Evolutionary conservation across 352 stramenopile species (phyloP).

Genomic region (Globisporangium spiculum): DNA sequence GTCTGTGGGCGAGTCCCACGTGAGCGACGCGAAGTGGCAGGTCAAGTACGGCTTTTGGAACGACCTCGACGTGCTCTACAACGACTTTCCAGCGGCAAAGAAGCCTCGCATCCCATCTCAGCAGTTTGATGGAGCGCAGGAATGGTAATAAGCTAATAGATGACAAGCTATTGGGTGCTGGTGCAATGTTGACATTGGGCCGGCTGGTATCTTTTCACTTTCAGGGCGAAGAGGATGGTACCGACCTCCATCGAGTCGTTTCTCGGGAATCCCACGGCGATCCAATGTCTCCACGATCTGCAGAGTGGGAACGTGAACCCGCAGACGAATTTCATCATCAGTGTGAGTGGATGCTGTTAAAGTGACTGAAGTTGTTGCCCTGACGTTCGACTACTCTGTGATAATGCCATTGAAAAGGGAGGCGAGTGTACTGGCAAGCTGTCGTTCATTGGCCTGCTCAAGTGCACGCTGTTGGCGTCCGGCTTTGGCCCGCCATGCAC

Average conservation of each 20-base stretch:
- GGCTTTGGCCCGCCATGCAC: constrained; percentile 20
- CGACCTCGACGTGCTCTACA: constrained; percentile 53
- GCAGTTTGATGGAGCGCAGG: constrained; percentile 21
- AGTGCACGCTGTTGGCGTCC: constrained; percentile 21
- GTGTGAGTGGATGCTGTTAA: constrained; percentile 22
- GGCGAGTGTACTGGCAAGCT: constrained; percentile 46
- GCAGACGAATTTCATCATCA: constrained; percentile 67
- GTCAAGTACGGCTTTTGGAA: constrained; percentile 59
- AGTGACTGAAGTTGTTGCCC: neutral
- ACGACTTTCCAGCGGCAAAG: constrained; percentile 24
- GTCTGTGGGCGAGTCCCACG: neutral
- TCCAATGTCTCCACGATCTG: constrained; percentile 25
- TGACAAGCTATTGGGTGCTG: too few relatives aligned
- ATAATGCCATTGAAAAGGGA: constrained; percentile 28
- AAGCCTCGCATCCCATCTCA: constrained; percentile 49
- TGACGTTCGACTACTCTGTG: neutral
- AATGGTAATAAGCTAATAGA: constrained; percentile 42
- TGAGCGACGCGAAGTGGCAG: constrained; percentile 30
- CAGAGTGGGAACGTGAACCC: constrained; percentile 3
- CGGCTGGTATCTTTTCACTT: neutral
- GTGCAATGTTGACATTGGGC: neutral
- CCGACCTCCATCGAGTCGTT: constrained; percentile 36
- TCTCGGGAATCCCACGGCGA: constrained; percentile 43
- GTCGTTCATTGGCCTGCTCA: constrained; percentile 45
- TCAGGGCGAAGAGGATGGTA: constrained; percentile 38